Conservation (phyloP, 2,329 filamentous ascomycete species). For the Elsinoe batatas region DNA sequence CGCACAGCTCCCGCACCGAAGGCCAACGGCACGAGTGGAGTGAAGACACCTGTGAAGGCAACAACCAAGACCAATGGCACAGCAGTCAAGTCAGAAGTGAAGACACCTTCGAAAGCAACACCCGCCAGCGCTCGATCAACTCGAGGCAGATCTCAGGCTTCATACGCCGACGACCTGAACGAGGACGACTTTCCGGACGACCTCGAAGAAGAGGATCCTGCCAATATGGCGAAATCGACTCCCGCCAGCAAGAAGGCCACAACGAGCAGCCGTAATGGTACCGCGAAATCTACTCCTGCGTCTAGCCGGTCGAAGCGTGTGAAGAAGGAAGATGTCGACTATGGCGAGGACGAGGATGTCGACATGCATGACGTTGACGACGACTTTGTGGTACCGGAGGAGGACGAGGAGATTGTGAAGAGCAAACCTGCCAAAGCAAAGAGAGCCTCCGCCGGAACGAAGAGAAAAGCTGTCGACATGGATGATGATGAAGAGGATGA, state of each 20-base stretch:
- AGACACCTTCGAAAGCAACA: constrained; percentile 23
- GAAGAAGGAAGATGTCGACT: constrained; percentile 31
- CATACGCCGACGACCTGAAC: constrained; percentile 27
- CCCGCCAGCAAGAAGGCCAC: constrained; percentile 43
- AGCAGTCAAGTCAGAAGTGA: constrained; percentile 21
- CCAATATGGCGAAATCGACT: constrained; percentile 63
- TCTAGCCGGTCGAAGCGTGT: constrained; percentile 34
- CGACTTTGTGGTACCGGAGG: constrained; percentile 37
- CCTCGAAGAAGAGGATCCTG: constrained; percentile 55
- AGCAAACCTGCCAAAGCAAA: constrained; percentile 33
- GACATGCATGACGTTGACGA: constrained; percentile 44
- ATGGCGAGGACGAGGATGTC: constrained; percentile 37
- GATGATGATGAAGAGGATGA: constrained; percentile 46
- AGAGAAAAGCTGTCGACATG: constrained; percentile 51
- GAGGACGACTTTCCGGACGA: constrained; percentile 29
- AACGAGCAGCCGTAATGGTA: background rate
- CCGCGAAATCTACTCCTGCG: constrained; percentile 22
- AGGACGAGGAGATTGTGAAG: constrained; percentile 31
- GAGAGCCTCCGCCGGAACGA: constrained; percentile 30
- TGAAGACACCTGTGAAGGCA: constrained; percentile 27
- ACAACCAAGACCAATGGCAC: constrained; percentile 22
- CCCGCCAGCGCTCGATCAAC: constrained; percentile 27
- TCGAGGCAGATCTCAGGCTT: constrained; percentile 34
- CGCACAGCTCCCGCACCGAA: constrained; percentile 20
- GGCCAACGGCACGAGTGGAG: constrained; percentile 26